Conservation (phyloP, 805 yeast species). For the Candida ortonii region DNA sequence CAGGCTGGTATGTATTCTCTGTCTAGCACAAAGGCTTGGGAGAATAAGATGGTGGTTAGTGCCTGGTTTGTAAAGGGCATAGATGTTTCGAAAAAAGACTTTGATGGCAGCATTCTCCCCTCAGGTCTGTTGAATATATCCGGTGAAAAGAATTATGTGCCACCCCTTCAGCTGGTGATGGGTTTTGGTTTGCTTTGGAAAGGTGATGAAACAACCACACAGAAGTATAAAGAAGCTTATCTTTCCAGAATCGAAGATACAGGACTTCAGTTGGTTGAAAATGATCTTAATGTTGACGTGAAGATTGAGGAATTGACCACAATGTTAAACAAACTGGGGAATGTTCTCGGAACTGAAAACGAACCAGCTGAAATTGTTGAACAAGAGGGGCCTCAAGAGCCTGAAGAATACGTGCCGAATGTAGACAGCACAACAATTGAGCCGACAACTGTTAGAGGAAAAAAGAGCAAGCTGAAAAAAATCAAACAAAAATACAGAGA, state of each 20-base stretch:
- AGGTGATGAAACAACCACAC: slow-evolving; percentile 52
- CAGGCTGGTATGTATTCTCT: slow-evolving; percentile 90
- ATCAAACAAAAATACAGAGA: slow-evolving; percentile 80
- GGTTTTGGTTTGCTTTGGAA: slow-evolving; percentile 84
- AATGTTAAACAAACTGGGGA: slow-evolving; percentile 30
- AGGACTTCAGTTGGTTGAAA: slow-evolving; percentile 30
- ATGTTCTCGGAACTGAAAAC: slow-evolving; percentile 4
- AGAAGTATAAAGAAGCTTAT: slow-evolving; percentile 30
- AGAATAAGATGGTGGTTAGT: slow-evolving; percentile 71
- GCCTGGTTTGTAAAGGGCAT: slow-evolving; percentile 81
- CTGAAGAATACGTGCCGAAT: slow-evolving; percentile 9
- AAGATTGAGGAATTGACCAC: slow-evolving; percentile 31
- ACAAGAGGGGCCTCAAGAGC: slow-evolving; percentile 3
- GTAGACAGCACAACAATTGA: slow-evolving; percentile 23
- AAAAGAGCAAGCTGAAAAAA: slow-evolving; percentile 78
- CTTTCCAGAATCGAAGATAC: slow-evolving; percentile 28
- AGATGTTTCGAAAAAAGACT: slow-evolving; percentile 68
- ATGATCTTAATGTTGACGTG: slow-evolving; percentile 22
- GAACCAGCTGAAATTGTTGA: slow-evolving; percentile 9
- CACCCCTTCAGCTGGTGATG: slow-evolving; percentile 83
- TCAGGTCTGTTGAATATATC: slow-evolving; percentile 59
- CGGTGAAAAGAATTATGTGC: slow-evolving; percentile 56
- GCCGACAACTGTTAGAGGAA: slow-evolving; percentile 66
- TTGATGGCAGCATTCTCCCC: slow-evolving; percentile 51
- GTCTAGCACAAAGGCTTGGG: slow-evolving; percentile 87